phyloP scores from a whole-genome alignment of 1,284 basidiomycete genomes.

The Gastroboletus turbinatus region DNA sequence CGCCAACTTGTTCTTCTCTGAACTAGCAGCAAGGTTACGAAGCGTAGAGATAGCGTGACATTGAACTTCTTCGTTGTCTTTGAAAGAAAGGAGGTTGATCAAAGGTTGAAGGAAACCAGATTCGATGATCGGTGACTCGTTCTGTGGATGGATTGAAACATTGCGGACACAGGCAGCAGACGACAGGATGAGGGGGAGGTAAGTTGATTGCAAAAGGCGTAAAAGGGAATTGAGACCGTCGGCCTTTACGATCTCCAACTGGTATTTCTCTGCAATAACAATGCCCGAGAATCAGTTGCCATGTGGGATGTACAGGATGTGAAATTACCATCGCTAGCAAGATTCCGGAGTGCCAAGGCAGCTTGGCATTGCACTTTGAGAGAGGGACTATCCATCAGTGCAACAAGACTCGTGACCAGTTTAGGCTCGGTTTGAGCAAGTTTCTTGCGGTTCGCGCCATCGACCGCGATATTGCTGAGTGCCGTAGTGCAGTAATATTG shows the following conservation, averaged over 20 bases:
- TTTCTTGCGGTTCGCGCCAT: conserved; percentile 93
- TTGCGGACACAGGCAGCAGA: conserved; percentile 99
- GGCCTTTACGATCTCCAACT: conserved; percentile 96
- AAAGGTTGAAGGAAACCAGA: conserved; percentile 95
- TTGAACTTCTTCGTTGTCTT: conserved; percentile 99
- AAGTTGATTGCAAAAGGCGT: conserved; percentile 94
- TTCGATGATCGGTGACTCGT: conserved; percentile 99
- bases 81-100: conserved; percentile 95
- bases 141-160: conserved; percentile 97
- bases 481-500: conserved; percentile 99
- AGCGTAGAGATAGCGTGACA: conserved; percentile 99
- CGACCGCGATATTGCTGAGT: conserved; percentile 96
- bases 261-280: conserved; percentile 84
- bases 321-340: conserved; percentile 87
- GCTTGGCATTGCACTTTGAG: conserved; percentile 99
- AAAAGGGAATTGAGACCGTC: conserved; percentile 92
- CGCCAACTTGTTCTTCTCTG: conserved; percentile 97
- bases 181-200: conserved; percentile 97
- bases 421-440: conserved; percentile 94
- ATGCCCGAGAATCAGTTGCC: conserved; percentile 1
- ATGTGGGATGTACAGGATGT: neutral
- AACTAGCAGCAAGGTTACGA: conserved; percentile 94
- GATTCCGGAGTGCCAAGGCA: conserved; percentile 92
- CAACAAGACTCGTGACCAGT: conserved; percentile 91
- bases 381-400: conserved; percentile 96